These are phyloP conservation scores for Podospora anserina DNA, from an alignment of 495 filamentous ascomycete genomes.

Conservation along the genomic window DNA sequence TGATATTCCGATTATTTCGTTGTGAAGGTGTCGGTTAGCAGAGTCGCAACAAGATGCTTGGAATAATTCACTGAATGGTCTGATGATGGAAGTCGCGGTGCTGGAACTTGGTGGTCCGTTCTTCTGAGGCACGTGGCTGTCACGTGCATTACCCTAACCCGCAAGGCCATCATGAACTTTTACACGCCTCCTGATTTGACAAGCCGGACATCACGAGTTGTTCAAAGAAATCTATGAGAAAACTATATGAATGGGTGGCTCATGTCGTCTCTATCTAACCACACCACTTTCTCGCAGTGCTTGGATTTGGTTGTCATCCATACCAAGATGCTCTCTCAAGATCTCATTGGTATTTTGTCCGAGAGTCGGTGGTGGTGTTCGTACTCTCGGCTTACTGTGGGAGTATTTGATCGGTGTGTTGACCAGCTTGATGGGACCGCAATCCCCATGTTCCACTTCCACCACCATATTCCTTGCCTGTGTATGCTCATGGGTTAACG, in stretches of 20 bases:
- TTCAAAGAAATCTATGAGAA: not conserved
- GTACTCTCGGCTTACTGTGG: constrained; percentile 69
- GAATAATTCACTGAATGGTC: not conserved
- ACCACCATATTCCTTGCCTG: constrained; percentile 82
- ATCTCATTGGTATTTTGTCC: constrained; percentile 94
- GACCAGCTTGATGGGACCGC: constrained; percentile 82
- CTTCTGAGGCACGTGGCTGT: constrained; percentile 12
- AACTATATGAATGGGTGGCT: not conserved
- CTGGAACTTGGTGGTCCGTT: constrained; percentile 3
- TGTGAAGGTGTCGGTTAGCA: not conserved
- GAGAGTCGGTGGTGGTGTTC: constrained; percentile 77
- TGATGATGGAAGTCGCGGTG: not conserved
- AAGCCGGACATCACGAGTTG: not conserved
- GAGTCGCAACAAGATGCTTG: not conserved
- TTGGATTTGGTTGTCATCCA: constrained; percentile 59
- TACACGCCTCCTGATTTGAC: not conserved
- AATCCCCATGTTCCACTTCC: constrained; percentile 76
- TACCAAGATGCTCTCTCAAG: constrained; percentile 61
- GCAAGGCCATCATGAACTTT: too few species aligned
- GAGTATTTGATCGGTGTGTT: constrained; percentile 98
- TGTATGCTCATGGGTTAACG: constrained; percentile 83
- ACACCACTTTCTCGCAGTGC: constrained; percentile 65
- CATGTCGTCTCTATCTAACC: constrained; percentile 49
- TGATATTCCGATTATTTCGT: not conserved
- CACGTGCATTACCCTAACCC: constrained; percentile 13